phyloP scores from a whole-genome alignment of 768 basidiomycete genomes.

The Leccinum longicurvipes region DNA sequence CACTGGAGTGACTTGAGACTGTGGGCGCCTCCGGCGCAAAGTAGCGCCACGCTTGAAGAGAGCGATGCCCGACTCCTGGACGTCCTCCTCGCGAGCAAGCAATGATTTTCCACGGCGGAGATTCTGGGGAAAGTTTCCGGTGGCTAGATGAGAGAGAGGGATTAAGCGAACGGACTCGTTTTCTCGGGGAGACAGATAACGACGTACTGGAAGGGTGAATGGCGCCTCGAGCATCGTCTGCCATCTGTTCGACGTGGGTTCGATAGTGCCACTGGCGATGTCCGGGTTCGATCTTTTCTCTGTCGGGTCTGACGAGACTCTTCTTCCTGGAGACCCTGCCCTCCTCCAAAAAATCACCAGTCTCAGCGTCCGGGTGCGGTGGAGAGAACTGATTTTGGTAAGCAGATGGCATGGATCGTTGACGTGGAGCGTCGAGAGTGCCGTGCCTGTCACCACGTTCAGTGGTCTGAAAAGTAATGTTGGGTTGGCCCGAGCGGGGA shows the following conservation, averaged over 20 bases:
- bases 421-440: conserved; percentile 53
- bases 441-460: conserved; percentile 69
- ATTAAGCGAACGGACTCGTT: not conserved
- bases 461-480: conserved; percentile 65
- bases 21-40: conserved; percentile 63
- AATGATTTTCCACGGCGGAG: conserved; percentile 87
- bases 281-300: conserved; percentile 93
- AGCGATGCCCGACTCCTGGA: conserved; percentile 88
- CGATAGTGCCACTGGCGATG: conserved; percentile 96
- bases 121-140: conserved; percentile 68
- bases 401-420: conserved; percentile 42
- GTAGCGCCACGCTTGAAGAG: conserved; percentile 86
- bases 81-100: conserved; percentile 85
- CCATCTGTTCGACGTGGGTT: conserved; percentile 75
- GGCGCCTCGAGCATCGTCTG: conserved; percentile 67
- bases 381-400: conserved; percentile 47
- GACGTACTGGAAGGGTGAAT: conserved; percentile 80
- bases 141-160: conserved; percentile 41
- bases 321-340: conserved; percentile 75
- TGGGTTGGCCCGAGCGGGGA: conserved; percentile 28
- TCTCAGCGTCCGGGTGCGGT: conserved; percentile 32
- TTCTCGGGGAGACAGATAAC: not conserved
- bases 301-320: conserved; percentile 86
- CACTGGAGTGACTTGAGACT: conserved; percentile 40
- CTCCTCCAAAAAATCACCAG: conserved; percentile 40